Base-by-base conservation (phyloP, 768 basidiomycete species). In the Mycena pura region DNA sequence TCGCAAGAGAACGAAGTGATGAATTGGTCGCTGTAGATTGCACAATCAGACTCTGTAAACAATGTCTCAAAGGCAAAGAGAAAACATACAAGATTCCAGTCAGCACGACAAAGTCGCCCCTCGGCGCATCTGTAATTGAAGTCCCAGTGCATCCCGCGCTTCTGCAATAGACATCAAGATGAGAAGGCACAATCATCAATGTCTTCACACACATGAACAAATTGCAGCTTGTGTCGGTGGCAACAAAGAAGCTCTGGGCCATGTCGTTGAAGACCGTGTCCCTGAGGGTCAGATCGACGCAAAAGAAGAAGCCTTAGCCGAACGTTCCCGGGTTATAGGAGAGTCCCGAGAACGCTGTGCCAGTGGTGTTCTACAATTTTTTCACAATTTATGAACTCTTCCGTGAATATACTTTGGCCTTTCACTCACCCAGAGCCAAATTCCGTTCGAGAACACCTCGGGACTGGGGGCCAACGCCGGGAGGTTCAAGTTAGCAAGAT, bases 61-160 rank as follows among this genome's bases (percentile, higher is more conserved):
- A 41, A 47, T 40, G 25, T 55, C 43, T 38, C n/a, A 17, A 44
- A 32, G 31, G 39, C n/a, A 17, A 44, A 32, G 31, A 46, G 17
- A 34, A 36, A 31, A 55, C 57, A 47, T 59, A 59, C 57, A 59
- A 59, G 28, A 59, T 59, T 44, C 57, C 57, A 21, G 57, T 59
- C 17, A 59, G 11, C 22, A 48, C 40, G 36, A 59, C 17, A 32
- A 59, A 59, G 46, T 59, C 41, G 17, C 57, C 57, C 6, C 48
- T 46, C 29, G 57, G 57, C 38, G 40, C 47, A 44, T 59, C 24
- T 1, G 14, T 45, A 47, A 59, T 59, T 27, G 21, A 47, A 43
- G 48, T 59, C 21, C 57, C 57, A 25, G 57, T 41, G 39, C 57
- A 58, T 48, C 57, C 57, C 5, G 57, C 47, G 40, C 50, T 58